These are phyloP conservation scores for Theileria annulata DNA, from an alignment of 169 alveolate species.

Conservation along the genomic window DNA sequence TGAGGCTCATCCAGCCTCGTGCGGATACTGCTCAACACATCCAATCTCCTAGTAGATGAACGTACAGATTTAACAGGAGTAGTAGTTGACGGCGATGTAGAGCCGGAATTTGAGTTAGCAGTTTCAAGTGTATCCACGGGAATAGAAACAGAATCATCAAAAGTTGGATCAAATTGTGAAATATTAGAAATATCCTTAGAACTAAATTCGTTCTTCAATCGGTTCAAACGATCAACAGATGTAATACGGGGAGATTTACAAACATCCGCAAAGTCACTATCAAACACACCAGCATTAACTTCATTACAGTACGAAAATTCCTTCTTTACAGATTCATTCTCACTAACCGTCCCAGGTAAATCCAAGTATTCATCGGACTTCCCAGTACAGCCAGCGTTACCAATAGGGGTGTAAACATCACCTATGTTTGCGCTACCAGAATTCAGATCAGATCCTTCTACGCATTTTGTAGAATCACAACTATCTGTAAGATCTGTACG, in stretches of 20 bases:
- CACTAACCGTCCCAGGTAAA: background rate
- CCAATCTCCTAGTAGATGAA: background rate
- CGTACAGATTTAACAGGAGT: constrained; percentile 19
- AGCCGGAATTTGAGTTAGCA: background rate
- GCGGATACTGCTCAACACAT: background rate
- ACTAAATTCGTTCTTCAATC: background rate
- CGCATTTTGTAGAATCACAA: constrained; percentile 34
- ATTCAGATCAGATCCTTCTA: background rate
- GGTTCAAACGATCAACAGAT: constrained; percentile 5
- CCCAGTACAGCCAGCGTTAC: background rate
- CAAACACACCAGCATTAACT: constrained; percentile 4
- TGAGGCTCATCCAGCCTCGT: constrained; percentile 16
- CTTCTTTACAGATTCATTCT: background rate
- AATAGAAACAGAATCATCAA: background rate
- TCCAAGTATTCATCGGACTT: background rate
- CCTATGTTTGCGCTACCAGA: constrained; percentile 8
- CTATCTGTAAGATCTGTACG: background rate
- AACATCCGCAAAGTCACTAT: background rate
- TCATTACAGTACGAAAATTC: background rate
- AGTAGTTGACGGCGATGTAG: background rate
- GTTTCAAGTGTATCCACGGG: background rate
- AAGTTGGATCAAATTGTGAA: background rate
- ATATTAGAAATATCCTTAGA: background rate
- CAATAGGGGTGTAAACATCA: constrained; percentile 25
- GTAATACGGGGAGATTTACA: constrained; percentile 5